Evolutionary conservation across 1,284 basidiomycete genomes (phyloP), one percentile per base, ranked within the genome.

Genomic region (Apiotrichum porosum): DNA sequence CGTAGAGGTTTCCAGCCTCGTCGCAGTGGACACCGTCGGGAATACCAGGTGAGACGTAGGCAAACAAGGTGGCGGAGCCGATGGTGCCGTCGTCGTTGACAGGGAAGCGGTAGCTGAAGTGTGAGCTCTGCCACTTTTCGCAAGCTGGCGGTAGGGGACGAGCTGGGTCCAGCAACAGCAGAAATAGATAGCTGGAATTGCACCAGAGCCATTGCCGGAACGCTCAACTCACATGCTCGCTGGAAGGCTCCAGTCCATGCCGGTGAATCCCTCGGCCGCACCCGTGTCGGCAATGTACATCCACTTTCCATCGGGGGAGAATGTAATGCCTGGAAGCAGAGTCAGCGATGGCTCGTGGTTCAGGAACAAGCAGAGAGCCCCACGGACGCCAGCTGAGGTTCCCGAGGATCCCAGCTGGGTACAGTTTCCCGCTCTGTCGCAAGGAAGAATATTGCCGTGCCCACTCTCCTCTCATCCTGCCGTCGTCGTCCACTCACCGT

Each of bases 221-320:
- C n/a, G n/a, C n/a, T n/a, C n/a, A n/a, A 62, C 80, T 62, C 58
- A 83, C 84, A 88, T 81, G 0, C 83, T 84, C 4, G 85, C 78
- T 4, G 85, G 83, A 9, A 73, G 63, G 0, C 82, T 84, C 53
- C 79, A 79, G 61, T 86, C 80, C 44, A 63, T 77, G n/a, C 80
- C 81, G 22, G 77, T 64, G 46, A 79, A 76, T 4, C 80, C 83
- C 8, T 45, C 49, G 19, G 49, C 52, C 26, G 49, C 46, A 22
- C 43, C 54, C 21, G 54, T 51, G 38, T 52, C 47, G 2, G 44
- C 39, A 9, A 89, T 74, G 58, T 84, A 88, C 4, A 81, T 83
- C 17, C 75, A 80, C 38, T 71, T 78, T 15, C 84, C 84, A 52
- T 86, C 81, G 2, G 77, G 72, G 8, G 79, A 79, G 63, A 88